Evolutionary conservation across 805 yeast species (phyloP).

Genomic region (Yarrowia sp.): DNA sequence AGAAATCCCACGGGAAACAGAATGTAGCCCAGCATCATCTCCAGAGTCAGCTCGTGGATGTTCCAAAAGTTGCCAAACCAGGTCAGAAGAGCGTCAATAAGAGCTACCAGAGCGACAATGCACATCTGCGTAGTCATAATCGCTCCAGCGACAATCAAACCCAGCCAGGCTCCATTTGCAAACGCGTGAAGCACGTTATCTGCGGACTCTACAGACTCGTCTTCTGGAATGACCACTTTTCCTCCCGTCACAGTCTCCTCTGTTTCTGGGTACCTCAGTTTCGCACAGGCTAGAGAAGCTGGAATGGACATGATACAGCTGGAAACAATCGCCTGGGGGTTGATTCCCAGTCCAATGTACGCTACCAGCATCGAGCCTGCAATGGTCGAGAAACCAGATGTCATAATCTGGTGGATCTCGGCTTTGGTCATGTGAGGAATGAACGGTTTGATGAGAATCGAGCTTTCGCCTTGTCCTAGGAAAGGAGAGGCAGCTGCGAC

Average conservation of each 20-base stretch:
- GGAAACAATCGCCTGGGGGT: slow-evolving; percentile 67
- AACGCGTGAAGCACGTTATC: slow-evolving; percentile 64
- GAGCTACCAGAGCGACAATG: slow-evolving; percentile 65
- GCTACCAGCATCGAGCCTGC: slow-evolving; percentile 69
- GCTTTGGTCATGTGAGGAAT: slow-evolving; percentile 65
- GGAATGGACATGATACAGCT: slow-evolving; percentile 75
- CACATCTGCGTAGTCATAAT: slow-evolving; percentile 65
- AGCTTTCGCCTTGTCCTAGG: slow-evolving; percentile 70
- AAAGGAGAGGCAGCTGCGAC: slow-evolving; percentile 73
- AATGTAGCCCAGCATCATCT: slow-evolving; percentile 63
- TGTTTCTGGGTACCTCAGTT: slow-evolving; percentile 64
- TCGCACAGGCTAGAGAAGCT: slow-evolving; percentile 66
- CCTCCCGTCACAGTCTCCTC: slow-evolving; percentile 62
- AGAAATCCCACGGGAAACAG: slow-evolving; percentile 67
- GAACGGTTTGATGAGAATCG: slow-evolving; percentile 65
- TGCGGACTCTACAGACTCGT: slow-evolving; percentile 53
- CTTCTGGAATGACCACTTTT: slow-evolving; percentile 56
- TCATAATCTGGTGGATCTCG: slow-evolving; percentile 67
- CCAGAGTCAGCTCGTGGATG: slow-evolving; percentile 60
- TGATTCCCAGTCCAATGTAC: slow-evolving; percentile 67
- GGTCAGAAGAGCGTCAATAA: slow-evolving; percentile 61
- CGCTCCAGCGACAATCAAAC: slow-evolving; percentile 62
- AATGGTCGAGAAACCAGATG: slow-evolving; percentile 70
- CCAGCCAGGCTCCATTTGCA: slow-evolving; percentile 65
- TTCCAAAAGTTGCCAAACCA: slow-evolving; percentile 72